A percentile compares a stretch with the other conserved stretches of the same genome.
phyloP scores from a whole-genome alignment of 176 grass and related monocot species.

The Eragrostis nindensis region DNA sequence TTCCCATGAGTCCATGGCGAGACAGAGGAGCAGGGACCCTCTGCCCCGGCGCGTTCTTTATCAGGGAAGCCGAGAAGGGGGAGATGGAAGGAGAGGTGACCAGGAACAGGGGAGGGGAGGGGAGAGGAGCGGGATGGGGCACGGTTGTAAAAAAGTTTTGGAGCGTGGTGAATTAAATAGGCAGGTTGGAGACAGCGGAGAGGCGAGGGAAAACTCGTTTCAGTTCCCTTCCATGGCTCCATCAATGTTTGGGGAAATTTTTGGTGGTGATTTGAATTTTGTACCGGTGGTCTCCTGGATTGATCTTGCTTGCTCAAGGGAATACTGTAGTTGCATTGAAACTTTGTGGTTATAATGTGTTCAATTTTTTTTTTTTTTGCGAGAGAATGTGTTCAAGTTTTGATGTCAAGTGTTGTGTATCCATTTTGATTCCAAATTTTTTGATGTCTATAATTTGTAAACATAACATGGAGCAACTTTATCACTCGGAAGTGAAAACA shows the following conservation, averaged over 20 bases:
- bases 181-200: not conserved
- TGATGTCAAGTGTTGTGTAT: not conserved
- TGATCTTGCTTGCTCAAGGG: not conserved
- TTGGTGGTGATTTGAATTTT: constrained; percentile 8
- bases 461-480: too few species aligned
- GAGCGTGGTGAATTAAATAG: constrained; percentile 30
- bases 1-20: constrained; percentile 74
- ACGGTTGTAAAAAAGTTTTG: constrained; percentile 3
- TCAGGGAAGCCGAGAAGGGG: not conserved
- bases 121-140: constrained; percentile 1
- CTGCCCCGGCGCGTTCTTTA: not conserved
- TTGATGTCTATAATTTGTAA: too few species aligned
- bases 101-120: not conserved
- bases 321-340: not conserved
- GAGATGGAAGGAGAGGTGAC: not conserved
- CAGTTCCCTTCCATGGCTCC: constrained; percentile 34
- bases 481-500: too few species aligned
- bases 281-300: too few species aligned
- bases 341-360: not conserved
- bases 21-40: not conserved
- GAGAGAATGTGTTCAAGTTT: too few species aligned
- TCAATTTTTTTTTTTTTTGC: too few species aligned
- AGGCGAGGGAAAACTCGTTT: not conserved
- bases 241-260: not conserved
- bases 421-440: too few species aligned